phyloP scores from a whole-genome alignment of 148 eudicot genomes.

The Rhododendron williamsianum region DNA sequence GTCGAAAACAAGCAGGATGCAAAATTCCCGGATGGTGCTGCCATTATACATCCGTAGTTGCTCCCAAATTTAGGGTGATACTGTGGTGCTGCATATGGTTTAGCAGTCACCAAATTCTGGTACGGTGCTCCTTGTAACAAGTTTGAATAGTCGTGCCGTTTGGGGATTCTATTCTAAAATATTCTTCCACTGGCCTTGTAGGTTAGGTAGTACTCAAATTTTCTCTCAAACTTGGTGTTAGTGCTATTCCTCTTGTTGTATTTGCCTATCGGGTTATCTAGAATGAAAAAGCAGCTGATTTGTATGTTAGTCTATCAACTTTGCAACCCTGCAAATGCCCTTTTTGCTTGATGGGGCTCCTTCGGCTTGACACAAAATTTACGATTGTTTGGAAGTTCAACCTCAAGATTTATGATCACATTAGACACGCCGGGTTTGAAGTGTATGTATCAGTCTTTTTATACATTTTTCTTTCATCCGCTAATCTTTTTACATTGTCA shows the following conservation, averaged over 20 bases:
- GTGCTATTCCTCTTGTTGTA: not conserved
- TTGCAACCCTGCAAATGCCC: not conserved
- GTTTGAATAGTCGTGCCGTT: not conserved
- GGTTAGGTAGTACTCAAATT: not conserved
- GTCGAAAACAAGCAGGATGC: not conserved
- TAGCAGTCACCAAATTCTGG: not conserved
- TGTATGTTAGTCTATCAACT: not conserved
- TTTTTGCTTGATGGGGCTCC: not conserved
- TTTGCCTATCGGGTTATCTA: not conserved
- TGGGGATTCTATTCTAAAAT: not conserved
- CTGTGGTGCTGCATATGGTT: not conserved
- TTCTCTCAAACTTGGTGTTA: not conserved
- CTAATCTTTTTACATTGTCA: not conserved
- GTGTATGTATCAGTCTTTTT: not conserved
- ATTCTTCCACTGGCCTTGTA: constrained; percentile 1
- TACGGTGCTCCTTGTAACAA: not conserved
- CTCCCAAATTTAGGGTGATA: not conserved
- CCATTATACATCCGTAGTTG: not conserved
- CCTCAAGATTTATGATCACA: not conserved
- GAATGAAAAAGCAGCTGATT: constrained; percentile 1
- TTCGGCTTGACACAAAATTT: not conserved
- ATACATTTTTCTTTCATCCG: not conserved
- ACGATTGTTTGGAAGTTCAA: not conserved
- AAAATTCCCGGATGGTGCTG: not conserved
- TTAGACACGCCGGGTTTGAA: not conserved